phyloP scores from a whole-genome alignment of 2,329 filamentous ascomycete genomes.

The Geoglossum cookeanum region DNA sequence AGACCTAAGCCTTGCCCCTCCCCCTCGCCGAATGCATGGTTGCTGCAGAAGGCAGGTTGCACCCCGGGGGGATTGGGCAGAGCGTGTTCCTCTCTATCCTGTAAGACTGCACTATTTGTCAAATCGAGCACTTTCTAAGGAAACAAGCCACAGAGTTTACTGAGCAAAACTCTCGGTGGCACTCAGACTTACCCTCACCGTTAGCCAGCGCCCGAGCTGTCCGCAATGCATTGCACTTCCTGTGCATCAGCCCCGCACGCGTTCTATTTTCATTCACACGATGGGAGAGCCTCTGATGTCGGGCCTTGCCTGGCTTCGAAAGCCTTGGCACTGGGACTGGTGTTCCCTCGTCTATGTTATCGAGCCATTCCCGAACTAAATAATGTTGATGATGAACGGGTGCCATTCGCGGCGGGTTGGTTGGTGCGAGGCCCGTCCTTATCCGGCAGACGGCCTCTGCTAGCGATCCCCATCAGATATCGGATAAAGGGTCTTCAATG shows the following conservation, averaged over 20 bases:
- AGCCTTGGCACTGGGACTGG: not conserved
- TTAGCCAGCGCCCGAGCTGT: not conserved
- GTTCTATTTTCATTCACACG: not conserved
- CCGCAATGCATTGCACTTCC: not conserved
- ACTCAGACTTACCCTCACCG: not conserved
- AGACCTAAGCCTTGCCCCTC: not conserved
- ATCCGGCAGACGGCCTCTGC: not conserved
- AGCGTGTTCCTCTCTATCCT: not conserved
- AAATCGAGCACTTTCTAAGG: not conserved
- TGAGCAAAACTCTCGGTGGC: not conserved
- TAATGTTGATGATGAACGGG: not conserved
- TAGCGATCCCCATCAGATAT: not conserved
- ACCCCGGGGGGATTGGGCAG: not conserved
- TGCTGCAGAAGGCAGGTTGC: not conserved
- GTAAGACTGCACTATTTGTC: not conserved
- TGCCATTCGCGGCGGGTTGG: not conserved
- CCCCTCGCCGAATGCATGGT: not conserved
- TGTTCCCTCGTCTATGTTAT: not conserved
- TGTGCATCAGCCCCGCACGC: not conserved
- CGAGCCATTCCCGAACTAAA: not conserved
- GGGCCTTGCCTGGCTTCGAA: not conserved
- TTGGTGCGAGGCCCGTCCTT: not conserved
- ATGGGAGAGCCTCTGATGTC: not conserved
- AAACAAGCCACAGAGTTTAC: too few species aligned
- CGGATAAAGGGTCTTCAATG: not conserved